A percentile compares a stretch with the other conserved stretches of the same genome.
Evolutionary conservation across 2,329 filamentous ascomycete species (phyloP).

Genomic region (Fusarium clavum): DNA sequence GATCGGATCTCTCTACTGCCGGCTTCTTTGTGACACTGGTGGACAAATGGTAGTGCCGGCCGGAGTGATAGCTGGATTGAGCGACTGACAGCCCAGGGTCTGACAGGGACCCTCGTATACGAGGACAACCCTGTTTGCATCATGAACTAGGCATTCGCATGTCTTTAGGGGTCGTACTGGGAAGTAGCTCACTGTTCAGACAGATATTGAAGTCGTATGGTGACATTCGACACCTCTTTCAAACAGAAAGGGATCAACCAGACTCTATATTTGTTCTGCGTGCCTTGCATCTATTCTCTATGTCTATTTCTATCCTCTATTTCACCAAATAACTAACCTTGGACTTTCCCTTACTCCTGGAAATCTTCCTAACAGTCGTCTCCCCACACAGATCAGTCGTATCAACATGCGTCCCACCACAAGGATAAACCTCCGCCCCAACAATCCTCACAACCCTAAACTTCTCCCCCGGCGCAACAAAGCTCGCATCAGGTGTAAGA

Average conservation of each 20-base stretch:
- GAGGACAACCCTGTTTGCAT: not conserved
- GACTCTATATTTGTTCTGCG: not conserved
- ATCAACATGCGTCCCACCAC: conserved; percentile 79
- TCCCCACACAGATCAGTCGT: conserved; percentile 68
- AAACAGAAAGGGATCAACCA: not conserved
- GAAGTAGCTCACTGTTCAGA: too few species aligned
- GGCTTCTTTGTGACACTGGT: not conserved
- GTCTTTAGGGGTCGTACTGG: too few species aligned
- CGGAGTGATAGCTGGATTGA: not conserved
- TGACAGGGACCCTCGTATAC: not conserved
- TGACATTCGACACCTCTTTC: not conserved
- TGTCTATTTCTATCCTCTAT: conserved; percentile 6
- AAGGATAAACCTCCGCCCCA: conserved; percentile 77
- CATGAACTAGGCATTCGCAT: too few species aligned
- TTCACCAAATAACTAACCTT: conserved; percentile 42
- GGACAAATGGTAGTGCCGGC: not conserved
- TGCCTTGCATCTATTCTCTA: too few species aligned
- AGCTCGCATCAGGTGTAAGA: conserved; percentile 63
- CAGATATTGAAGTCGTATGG: not conserved
- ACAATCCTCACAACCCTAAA: conserved; percentile 76
- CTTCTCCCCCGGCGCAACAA: conserved; percentile 56
- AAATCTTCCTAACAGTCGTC: conserved; percentile 74
- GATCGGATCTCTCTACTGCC: not conserved
- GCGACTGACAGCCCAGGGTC: not conserved
- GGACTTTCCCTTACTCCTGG: conserved; percentile 43